These are phyloP conservation scores for Puccinia brachypodii DNA, from an alignment of 1,284 basidiomycete species.

Conservation along the genomic window DNA sequence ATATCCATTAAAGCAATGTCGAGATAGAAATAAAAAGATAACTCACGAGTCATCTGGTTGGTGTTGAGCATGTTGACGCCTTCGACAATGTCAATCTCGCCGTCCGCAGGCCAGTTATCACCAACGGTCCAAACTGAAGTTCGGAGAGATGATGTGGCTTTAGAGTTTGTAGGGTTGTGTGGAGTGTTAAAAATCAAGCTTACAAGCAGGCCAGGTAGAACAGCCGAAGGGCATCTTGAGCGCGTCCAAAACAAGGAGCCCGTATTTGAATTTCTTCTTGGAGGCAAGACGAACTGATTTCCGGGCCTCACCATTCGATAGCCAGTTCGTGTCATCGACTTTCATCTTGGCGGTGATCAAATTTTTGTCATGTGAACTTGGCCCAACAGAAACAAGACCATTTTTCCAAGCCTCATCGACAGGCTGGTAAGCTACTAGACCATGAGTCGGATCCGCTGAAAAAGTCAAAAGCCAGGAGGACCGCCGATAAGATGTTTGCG, in stretches of 20 bases:
- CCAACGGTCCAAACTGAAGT: slow-evolving; percentile 61
- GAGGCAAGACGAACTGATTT: slow-evolving; percentile 69
- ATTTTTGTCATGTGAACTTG: slow-evolving; percentile 11
- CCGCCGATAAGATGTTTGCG: neutral
- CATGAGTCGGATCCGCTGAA: slow-evolving; percentile 48
- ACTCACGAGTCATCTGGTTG: slow-evolving; percentile 67
- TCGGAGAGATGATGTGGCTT: neutral
- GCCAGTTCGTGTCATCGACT: slow-evolving; percentile 41
- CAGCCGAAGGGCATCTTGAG: slow-evolving; percentile 74
- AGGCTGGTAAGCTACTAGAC: slow-evolving; percentile 33
- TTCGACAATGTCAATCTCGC: slow-evolving; percentile 74
- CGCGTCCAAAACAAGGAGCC: slow-evolving; percentile 77
- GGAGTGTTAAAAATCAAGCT: neutral
- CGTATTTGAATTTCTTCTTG: slow-evolving; percentile 67
- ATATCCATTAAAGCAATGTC: neutral
- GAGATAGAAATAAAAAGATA: neutral
- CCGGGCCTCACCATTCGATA: slow-evolving; percentile 15
- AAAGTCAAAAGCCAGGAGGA: neutral
- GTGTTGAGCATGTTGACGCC: slow-evolving; percentile 55
- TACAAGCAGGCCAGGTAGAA: slow-evolving; percentile 74
- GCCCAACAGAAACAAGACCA: slow-evolving; percentile 28
- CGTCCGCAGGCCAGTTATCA: slow-evolving; percentile 69
- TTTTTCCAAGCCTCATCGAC: slow-evolving; percentile 38
- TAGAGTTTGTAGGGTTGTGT: neutral
- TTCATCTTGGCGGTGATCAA: slow-evolving; percentile 38